Percentiles rank a stretch among this genome's conserved stretches.
Evolutionary conservation across 1,284 basidiomycete species (phyloP).

Genomic region (Papiliotrema laurentii): DNA sequence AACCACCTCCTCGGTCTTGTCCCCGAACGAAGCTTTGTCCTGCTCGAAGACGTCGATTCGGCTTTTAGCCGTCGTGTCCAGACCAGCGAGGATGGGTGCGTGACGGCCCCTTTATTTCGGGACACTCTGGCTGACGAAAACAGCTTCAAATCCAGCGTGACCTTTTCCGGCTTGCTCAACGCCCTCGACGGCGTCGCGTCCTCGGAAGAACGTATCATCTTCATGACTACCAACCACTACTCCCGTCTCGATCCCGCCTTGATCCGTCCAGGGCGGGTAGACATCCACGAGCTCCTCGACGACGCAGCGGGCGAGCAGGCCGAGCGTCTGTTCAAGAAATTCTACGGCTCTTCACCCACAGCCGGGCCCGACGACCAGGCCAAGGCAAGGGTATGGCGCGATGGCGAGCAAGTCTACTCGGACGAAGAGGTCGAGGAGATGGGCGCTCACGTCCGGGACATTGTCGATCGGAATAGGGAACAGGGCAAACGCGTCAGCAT

Average conservation of each 20-base stretch:
- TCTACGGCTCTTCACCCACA: constrained; percentile 56
- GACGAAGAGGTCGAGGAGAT: constrained; percentile 55
- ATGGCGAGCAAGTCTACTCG: constrained; percentile 50
- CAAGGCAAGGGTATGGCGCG: constrained; percentile 23
- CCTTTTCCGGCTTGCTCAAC: constrained; percentile 96
- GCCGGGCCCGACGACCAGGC: constrained; percentile 8
- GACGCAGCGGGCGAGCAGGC: constrained; percentile 85
- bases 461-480: constrained; percentile 54
- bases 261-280: constrained; percentile 91
- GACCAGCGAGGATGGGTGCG: constrained; percentile 79
- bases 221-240: constrained; percentile 98
- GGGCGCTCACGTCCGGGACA: constrained; percentile 53
- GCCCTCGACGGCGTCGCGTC: constrained; percentile 96
- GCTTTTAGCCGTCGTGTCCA: constrained; percentile 90
- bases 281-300: constrained; percentile 77
- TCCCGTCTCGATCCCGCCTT: constrained; percentile 65
- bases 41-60: constrained; percentile 98
- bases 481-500: constrained; percentile 70
- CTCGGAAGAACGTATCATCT: constrained; percentile 94
- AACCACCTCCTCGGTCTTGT: constrained; percentile 89
- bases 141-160: constrained; percentile 88
- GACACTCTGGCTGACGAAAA: background rate
- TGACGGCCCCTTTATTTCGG: background rate
- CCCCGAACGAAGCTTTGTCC: constrained; percentile 84
- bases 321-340: constrained; percentile 70